Evolutionary conservation across 345 rosid genomes (phyloP).

Genomic region (Eucalyptus regnans): DNA sequence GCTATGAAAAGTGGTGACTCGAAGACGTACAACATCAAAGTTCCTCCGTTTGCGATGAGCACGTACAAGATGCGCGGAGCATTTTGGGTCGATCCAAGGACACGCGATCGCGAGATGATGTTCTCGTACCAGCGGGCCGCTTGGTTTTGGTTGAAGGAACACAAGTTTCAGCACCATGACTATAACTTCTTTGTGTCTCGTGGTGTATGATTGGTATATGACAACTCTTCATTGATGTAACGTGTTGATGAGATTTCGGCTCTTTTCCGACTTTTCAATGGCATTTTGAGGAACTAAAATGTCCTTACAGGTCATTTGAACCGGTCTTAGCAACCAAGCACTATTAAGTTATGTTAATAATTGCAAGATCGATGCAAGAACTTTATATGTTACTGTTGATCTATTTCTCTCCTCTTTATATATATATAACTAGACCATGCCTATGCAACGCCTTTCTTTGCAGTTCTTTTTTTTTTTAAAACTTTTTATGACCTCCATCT

Average conservation of each 20-base stretch:
- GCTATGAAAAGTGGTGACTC: background rate
- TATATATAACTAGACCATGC: background rate
- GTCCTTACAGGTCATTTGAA: background rate
- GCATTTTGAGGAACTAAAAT: background rate
- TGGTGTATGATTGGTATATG: background rate
- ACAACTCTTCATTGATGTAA: background rate
- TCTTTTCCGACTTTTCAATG: no score
- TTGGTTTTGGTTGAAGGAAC: constrained; percentile 8
- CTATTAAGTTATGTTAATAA: background rate
- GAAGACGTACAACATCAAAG: background rate
- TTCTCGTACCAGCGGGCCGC: constrained; percentile 1
- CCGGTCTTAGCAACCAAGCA: background rate
- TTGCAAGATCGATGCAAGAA: rapidly evolving
- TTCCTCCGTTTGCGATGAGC: constrained; percentile 22
- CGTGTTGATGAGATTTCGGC: background rate
- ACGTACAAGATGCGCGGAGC: constrained; percentile 20
- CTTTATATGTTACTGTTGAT: background rate
- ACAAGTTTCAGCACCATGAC: constrained; percentile 26
- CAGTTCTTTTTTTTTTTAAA: background rate
- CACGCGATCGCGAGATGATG: constrained; percentile 1
- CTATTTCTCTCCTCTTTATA: rapidly evolving
- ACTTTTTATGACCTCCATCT: background rate
- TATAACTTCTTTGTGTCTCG: constrained; percentile 24
- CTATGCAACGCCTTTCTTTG: background rate
- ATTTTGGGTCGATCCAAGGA: constrained; percentile 19